These are phyloP conservation scores for Imleria badia DNA, from an alignment of 768 basidiomycete species.

Conservation along the genomic window DNA sequence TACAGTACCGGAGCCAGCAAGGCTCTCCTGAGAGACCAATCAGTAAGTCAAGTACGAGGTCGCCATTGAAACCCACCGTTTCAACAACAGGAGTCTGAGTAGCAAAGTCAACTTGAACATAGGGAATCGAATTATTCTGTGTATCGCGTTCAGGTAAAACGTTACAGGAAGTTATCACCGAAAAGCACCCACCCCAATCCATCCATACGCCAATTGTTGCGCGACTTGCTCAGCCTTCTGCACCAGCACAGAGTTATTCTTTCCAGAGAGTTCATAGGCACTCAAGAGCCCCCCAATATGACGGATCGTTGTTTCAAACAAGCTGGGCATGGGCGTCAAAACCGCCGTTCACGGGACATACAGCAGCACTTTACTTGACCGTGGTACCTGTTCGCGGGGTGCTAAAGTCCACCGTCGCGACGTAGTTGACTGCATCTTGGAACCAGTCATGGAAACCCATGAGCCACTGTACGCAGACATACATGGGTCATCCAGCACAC, in stretches of 20 bases:
- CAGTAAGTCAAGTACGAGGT: not conserved
- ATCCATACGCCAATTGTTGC: slow-evolving; percentile 63
- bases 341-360: not conserved
- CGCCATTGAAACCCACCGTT: slow-evolving; percentile 27
- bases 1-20: slow-evolving; percentile 46
- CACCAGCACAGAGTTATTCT: slow-evolving; percentile 49
- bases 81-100: slow-evolving; percentile 29
- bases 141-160: not conserved
- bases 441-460: slow-evolving; percentile 64
- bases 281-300: slow-evolving; percentile 66
- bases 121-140: slow-evolving; percentile 42
- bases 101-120: slow-evolving; percentile 37
- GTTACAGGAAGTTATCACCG: not conserved
- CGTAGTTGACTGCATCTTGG: slow-evolving; percentile 52
- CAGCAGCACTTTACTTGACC: slow-evolving; percentile 38
- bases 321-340: slow-evolving; percentile 6
- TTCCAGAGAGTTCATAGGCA: slow-evolving; percentile 65
- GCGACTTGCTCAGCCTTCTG: slow-evolving; percentile 62
- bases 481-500: not conserved
- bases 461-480: slow-evolving; percentile 42
- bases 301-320: slow-evolving; percentile 80
- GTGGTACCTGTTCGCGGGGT: slow-evolving; percentile 42
- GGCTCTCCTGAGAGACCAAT: slow-evolving; percentile 40
- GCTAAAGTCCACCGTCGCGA: slow-evolving; percentile 53
- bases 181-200: slow-evolving; percentile 47